Conservation (phyloP, 305 asterid genomes). For the Stenogyne calaminthoides region DNA sequence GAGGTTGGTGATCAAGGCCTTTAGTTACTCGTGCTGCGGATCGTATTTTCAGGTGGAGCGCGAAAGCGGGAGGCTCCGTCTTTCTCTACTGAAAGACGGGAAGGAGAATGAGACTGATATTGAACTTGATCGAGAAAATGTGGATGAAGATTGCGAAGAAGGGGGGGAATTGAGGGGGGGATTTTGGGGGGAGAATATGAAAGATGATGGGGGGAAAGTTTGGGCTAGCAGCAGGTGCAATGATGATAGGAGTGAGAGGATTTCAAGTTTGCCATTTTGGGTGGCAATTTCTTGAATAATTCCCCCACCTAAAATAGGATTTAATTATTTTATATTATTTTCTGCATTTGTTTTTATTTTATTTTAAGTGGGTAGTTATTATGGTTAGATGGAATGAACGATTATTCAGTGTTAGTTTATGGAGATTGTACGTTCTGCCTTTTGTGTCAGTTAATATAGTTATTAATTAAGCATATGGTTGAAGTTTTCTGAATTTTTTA, state of each 20-base stretch:
- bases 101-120: slow-evolving; percentile 7
- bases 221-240: slow-evolving; percentile 62
- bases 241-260: slow-evolving; percentile 46
- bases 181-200: neutral
- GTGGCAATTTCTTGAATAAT: slow-evolving; percentile 61
- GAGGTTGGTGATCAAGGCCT: slow-evolving; percentile 66
- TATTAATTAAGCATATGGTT: too few relatives aligned
- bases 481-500: neutral
- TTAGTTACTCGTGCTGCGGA: slow-evolving; percentile 24
- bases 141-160: neutral
- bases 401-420: slow-evolving; percentile 23
- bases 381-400: too few relatives aligned
- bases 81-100: slow-evolving; percentile 35
- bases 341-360: too few relatives aligned
- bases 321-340: too few relatives aligned
- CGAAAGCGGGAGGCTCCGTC: slow-evolving; percentile 66
- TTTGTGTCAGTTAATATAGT: slow-evolving; percentile 14
- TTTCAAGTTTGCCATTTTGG: slow-evolving; percentile 46
- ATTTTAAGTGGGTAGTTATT: too few relatives aligned
- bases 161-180: slow-evolving; percentile 15
- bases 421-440: neutral
- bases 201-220: slow-evolving; percentile 27
- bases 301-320: too few relatives aligned
- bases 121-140: slow-evolving; percentile 4
- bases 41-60: slow-evolving; percentile 55